Evolutionary conservation across 805 yeast genomes (phyloP).

Genomic region (Saccharomycopsis guyanensis): DNA sequence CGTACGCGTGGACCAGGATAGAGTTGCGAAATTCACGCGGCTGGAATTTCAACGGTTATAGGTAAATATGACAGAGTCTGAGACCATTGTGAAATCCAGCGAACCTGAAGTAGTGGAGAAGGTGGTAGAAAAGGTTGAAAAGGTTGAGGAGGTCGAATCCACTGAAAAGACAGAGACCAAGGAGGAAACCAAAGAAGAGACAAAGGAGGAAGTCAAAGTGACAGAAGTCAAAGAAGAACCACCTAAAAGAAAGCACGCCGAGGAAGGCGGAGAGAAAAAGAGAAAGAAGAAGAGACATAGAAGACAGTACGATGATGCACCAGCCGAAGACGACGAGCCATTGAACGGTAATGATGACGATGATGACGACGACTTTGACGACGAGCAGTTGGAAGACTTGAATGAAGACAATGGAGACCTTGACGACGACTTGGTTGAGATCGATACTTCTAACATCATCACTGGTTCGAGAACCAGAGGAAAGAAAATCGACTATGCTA

Average conservation of each 20-base stretch:
- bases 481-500: conserved; percentile 73
- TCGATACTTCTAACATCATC: conserved; percentile 77
- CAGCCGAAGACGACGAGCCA: conserved; percentile 39
- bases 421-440: conserved; percentile 73
- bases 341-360: conserved; percentile 34
- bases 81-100: neutral
- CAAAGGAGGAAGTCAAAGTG: conserved; percentile 11
- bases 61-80: neutral
- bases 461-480: conserved; percentile 89
- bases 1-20: no score
- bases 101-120: neutral
- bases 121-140: conserved; percentile 5
- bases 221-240: conserved; percentile 10
- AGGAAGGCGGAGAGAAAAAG: conserved; percentile 25
- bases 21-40: neutral
- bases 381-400: conserved; percentile 32
- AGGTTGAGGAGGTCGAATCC: conserved; percentile 12
- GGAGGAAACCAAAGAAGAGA: conserved; percentile 20
- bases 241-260: conserved; percentile 24
- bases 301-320: conserved; percentile 53
- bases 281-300: conserved; percentile 49
- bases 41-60: neutral
- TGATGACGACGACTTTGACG: conserved; percentile 37
- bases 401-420: conserved; percentile 57
- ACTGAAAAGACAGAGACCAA: conserved; percentile 21